A percentile compares a stretch with the other conserved stretches of the same genome.
phyloP scores from a whole-genome alignment of 257 asterid genomes.

The Agastache rugosa region DNA sequence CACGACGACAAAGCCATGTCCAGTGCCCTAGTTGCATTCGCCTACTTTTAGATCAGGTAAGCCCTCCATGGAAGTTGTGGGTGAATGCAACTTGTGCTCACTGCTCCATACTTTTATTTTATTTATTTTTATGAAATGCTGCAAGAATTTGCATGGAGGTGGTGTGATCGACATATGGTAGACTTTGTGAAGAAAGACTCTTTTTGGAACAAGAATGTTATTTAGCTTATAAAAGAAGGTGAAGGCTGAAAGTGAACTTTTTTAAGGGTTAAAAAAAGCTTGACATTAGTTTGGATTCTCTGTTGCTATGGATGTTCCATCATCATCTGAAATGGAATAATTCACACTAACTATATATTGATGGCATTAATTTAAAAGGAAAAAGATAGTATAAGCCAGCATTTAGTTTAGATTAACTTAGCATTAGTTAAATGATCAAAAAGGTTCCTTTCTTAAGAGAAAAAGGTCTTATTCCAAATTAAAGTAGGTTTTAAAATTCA shows the following conservation, averaged over 20 bases:
- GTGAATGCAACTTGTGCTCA: background rate
- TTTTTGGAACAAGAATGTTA: background rate
- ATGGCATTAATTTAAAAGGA: background rate
- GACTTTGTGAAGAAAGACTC: background rate
- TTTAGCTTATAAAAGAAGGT: background rate
- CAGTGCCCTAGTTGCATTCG: constrained; percentile 18
- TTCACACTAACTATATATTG: background rate
- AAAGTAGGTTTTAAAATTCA: too few species aligned
- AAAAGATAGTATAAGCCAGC: background rate
- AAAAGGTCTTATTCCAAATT: background rate
- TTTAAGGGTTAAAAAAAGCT: background rate
- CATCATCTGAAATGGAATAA: background rate
- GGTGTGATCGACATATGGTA: background rate
- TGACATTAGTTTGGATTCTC: background rate
- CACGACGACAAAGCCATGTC: background rate
- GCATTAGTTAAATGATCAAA: background rate
- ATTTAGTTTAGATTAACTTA: background rate
- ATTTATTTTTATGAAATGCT: background rate
- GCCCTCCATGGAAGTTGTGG: background rate
- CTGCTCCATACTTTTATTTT: background rate
- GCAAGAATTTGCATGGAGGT: background rate
- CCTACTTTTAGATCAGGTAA: constrained; percentile 2
- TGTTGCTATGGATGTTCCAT: background rate
- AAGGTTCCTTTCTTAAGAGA: background rate
- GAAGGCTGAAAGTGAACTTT: background rate